Percentiles rank a stretch among this genome's conserved stretches.
These are phyloP conservation scores for Beauveria pseudobassiana DNA, from an alignment of 2,329 filamentous ascomycete genomes.

Conservation along the genomic window DNA sequence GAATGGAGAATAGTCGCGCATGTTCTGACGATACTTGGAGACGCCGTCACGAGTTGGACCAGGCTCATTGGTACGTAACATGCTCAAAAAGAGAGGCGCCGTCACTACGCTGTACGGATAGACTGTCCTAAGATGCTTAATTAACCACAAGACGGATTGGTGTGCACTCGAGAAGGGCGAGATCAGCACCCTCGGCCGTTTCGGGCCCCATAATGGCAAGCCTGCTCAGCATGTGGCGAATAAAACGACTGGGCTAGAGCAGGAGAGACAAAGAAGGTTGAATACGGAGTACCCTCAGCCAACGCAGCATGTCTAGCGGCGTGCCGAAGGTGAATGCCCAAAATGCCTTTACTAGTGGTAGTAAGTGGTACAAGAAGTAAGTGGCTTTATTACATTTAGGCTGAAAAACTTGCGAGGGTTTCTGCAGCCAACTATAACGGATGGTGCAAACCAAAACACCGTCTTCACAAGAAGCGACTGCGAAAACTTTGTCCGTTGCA, in stretches of 20 bases:
- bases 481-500: too few relatives aligned
- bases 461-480: too few relatives aligned
- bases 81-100: not conserved
- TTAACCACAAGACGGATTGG: not conserved
- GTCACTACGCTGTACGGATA: too few relatives aligned
- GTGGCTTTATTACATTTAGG: not conserved
- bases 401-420: not conserved
- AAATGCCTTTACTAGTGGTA: too few relatives aligned
- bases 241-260: not conserved
- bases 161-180: not conserved
- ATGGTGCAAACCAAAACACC: too few relatives aligned
- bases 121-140: not conserved
- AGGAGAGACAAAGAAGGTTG: not conserved
- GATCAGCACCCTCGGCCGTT: conserved; percentile 4
- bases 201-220: not conserved
- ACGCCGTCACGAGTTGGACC: not conserved
- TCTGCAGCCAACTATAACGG: too few relatives aligned
- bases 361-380: not conserved
- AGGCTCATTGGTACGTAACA: not conserved
- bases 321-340: too few relatives aligned
- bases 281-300: too few relatives aligned
- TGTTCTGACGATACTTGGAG: not conserved
- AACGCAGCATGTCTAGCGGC: too few relatives aligned
- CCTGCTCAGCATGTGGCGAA: conserved; percentile 1
- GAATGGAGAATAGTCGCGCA: not conserved